Conservation (phyloP, 495 filamentous ascomycete genomes). For the Schizothecium vesticola region DNA sequence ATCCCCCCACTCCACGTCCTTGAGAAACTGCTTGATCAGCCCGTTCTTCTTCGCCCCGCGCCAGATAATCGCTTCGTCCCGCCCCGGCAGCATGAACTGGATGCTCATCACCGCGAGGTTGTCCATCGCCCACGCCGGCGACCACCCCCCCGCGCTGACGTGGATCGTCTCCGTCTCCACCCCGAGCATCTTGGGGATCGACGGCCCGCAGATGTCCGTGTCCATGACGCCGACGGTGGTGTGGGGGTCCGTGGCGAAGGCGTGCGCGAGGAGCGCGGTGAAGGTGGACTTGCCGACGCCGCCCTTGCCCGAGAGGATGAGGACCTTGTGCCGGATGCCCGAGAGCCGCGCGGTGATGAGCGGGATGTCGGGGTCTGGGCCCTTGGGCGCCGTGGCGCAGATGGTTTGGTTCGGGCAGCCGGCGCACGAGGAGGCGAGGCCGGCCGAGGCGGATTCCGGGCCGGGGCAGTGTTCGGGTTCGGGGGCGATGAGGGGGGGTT, state of each 20-base stretch:
- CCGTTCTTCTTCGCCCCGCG: slow-evolving; percentile 97
- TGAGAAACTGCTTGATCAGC: slow-evolving; percentile 92
- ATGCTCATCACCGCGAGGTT: slow-evolving; percentile 93
- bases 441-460: slow-evolving; percentile 80
- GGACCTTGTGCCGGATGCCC: slow-evolving; percentile 79
- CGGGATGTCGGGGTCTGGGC: slow-evolving; percentile 89
- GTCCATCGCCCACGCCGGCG: slow-evolving; percentile 86
- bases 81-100: slow-evolving; percentile 92
- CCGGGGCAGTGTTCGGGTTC: slow-evolving; percentile 97
- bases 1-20: slow-evolving; percentile 96
- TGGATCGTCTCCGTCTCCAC: slow-evolving; percentile 91
- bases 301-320: slow-evolving; percentile 90
- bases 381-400: slow-evolving; percentile 90
- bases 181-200: slow-evolving; percentile 97
- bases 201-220: slow-evolving; percentile 91
- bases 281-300: slow-evolving; percentile 96
- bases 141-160: slow-evolving; percentile 74
- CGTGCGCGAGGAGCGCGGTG: slow-evolving; percentile 77
- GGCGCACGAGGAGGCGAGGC: slow-evolving; percentile 80
- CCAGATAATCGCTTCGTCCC: slow-evolving; percentile 95
- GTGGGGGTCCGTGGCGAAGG: slow-evolving; percentile 71
- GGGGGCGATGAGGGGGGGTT: slow-evolving; percentile 81
- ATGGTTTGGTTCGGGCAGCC: slow-evolving; percentile 95
- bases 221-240: slow-evolving; percentile 88
- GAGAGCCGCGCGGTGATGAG: slow-evolving; percentile 78